A percentile compares a stretch with the other conserved stretches of the same genome.
These are phyloP conservation scores for Dioscorea alata DNA, from an alignment of 106 monocot genomes.

Conservation along the genomic window DNA sequence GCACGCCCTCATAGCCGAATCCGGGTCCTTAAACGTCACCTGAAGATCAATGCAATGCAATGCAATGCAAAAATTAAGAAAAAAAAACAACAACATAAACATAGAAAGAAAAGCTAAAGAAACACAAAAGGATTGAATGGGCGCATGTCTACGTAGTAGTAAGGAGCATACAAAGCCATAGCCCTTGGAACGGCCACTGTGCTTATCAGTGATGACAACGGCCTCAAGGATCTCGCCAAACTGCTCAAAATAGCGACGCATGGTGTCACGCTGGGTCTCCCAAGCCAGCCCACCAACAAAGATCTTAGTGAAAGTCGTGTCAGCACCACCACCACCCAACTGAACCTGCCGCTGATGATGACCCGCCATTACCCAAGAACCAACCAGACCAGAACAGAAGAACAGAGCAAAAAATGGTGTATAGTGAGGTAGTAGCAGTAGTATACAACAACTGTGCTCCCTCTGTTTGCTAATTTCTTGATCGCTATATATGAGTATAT, in stretches of 20 bases:
- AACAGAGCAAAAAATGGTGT: background rate
- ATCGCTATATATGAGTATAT: background rate
- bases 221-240: conserved; percentile 58
- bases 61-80: too few species aligned
- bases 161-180: conserved; percentile 34
- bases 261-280: conserved; percentile 40
- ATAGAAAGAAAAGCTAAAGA: background rate
- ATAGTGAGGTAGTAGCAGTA: background rate
- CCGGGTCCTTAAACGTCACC: conserved; percentile 74
- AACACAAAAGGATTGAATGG: background rate
- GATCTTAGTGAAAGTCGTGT: conserved; percentile 50
- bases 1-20: conserved; percentile 60
- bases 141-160: background rate
- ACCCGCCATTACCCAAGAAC: conserved; percentile 3
- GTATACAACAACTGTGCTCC: background rate
- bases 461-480: background rate
- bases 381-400: background rate
- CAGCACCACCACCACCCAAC: background rate
- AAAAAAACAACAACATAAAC: conserved; percentile 4
- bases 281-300: conserved; percentile 54
- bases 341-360: background rate
- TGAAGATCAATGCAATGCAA: conserved; percentile 1
- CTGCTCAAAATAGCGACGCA: conserved; percentile 55
- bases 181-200: conserved; percentile 49
- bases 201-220: conserved; percentile 52